Evolutionary conservation across 768 basidiomycete species (phyloP).

Genomic region (Collybia sordida): DNA sequence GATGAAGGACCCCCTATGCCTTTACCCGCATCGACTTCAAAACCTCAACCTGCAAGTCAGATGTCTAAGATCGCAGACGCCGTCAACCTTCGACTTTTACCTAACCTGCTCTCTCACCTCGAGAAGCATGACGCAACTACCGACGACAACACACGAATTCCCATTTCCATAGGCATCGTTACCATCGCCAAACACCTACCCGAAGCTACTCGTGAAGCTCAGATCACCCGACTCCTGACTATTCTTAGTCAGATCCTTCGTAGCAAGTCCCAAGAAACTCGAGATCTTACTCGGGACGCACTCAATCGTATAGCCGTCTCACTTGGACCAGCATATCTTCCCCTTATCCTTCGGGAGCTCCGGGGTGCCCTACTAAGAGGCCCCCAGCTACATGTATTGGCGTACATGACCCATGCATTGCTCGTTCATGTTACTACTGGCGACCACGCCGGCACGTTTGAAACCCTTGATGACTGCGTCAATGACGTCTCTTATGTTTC

Average conservation of each 20-base stretch:
- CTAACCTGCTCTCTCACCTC: constrained; percentile 74
- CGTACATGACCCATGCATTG: constrained; percentile 79
- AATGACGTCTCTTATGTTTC: constrained; percentile 79
- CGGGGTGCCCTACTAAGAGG: constrained; percentile 85
- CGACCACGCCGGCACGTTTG: constrained; percentile 53
- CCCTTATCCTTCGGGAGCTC: constrained; percentile 74
- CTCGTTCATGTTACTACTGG: constrained; percentile 76
- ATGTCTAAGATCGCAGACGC: constrained; percentile 63
- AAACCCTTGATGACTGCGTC: constrained; percentile 72
- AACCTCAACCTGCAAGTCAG: constrained; percentile 7
- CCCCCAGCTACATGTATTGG: constrained; percentile 92
- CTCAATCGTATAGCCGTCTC: constrained; percentile 74
- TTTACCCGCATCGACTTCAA: not conserved
- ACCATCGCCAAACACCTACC: constrained; percentile 85
- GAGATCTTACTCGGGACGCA: constrained; percentile 83
- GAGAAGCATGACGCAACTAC: constrained; percentile 77
- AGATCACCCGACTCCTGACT: constrained; percentile 77
- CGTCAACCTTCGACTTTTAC: constrained; percentile 75
- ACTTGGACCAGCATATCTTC: constrained; percentile 74
- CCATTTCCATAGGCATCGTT: constrained; percentile 84
- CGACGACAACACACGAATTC: constrained; percentile 86
- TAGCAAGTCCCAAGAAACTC: constrained; percentile 91
- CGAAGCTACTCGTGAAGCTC: constrained; percentile 53
- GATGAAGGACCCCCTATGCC: not conserved
- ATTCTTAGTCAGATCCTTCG: constrained; percentile 86